Base-by-base conservation (phyloP, 2,329 filamentous ascomycete genomes). In the Claviceps humidiphila region DNA sequence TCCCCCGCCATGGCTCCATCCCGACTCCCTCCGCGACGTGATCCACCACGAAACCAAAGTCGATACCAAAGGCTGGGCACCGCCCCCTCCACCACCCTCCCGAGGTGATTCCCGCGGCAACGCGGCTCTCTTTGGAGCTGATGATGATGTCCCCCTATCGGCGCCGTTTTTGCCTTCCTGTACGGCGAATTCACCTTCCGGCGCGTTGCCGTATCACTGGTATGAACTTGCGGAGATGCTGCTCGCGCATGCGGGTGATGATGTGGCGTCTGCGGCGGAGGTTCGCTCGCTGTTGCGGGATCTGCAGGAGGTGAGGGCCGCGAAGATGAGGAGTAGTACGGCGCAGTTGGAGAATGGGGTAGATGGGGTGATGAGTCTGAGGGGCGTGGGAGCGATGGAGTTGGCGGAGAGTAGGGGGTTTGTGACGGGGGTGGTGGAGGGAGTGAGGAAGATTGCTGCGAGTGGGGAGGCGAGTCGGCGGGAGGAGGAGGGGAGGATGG, bases 141-240 rank as follows among this genome's bases (percentile, higher is more conserved):
- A 41, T 20, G 16, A 57, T 45, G 67, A 71, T 43, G 58, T 62
- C 4, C 55, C 70, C 1, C 64, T 82, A 0, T 81, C 82, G 0
- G 80, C 90, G 4, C 91, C 91, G 0, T 96, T 96, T 64, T 69
- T 94, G 1, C 79, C 81, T 1, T 83, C 84, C 16, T 88, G 85
- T 57, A 89, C 85, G 0, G 80, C 84, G 20, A 73, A 80, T 47
- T 80, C 85, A 1, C 81, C 84, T 8, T 71, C 81, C 0, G 81
- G 82, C 42, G 80, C 83, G 14, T 73, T 98, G 37, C 93, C 93
- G 0, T 97, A 95, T 65, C 91, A 97, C 71, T 98, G 91, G 90
- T 78, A 95, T 43, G 93, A 97, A 69, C 71, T 97, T 8, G 84
- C 86, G 17, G 89, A 95, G 68, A 82, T 94, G 64, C 73, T 98